Evolutionary conservation across 2,329 filamentous ascomycete genomes (phyloP).

Genomic region (Botrytis tulipae): DNA sequence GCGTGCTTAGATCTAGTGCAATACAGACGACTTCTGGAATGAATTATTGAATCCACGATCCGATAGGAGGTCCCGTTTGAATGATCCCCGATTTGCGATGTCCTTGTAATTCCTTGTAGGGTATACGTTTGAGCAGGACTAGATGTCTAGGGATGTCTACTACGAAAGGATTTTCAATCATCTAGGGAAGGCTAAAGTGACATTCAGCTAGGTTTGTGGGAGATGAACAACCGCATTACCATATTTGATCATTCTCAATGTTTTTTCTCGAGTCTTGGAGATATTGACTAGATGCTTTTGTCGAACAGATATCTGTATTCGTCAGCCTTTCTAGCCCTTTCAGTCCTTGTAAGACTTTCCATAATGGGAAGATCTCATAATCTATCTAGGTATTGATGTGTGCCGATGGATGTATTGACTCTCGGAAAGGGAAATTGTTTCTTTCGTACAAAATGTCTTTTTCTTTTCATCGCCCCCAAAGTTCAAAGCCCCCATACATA

Average conservation of each 20-base stretch:
- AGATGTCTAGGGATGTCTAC: neutral
- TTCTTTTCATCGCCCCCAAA: neutral
- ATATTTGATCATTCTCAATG: neutral
- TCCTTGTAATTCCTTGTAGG: neutral
- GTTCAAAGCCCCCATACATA: neutral
- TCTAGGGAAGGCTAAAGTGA: neutral
- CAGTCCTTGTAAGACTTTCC: neutral
- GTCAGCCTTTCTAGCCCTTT: neutral
- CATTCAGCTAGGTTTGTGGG: neutral
- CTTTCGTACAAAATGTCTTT: neutral
- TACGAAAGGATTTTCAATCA: neutral
- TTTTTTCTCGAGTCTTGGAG: neutral
- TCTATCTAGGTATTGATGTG: neutral
- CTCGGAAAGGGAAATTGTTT: neutral
- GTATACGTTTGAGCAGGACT: neutral
- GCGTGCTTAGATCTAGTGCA: neutral
- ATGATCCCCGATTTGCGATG: neutral
- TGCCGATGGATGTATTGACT: neutral
- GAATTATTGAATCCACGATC: neutral
- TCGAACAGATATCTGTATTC: neutral
- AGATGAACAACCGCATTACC: slow-evolving; percentile 3
- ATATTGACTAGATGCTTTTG: neutral
- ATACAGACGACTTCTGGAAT: neutral
- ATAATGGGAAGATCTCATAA: neutral
- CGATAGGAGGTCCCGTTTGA: neutral